Conservation (phyloP, 306 rosid genomes). For the Chamaecrista fasciculata region DNA sequence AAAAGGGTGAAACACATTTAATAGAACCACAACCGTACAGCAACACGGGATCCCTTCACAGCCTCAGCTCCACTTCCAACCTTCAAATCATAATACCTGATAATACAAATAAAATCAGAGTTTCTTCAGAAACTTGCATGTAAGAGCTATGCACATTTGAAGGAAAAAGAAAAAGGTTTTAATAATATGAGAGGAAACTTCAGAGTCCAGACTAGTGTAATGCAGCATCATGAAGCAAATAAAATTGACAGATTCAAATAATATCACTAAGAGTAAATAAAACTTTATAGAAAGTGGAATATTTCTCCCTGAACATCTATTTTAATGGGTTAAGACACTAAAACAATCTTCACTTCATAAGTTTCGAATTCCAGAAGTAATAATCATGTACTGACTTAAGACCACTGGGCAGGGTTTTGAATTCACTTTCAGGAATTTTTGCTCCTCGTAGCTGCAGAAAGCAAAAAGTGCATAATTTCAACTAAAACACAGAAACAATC, state of each 20-base stretch:
- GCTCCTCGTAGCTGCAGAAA: conserved; percentile 38
- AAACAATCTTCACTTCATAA: neutral
- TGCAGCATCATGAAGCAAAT: neutral
- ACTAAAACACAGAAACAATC: conserved; percentile 10
- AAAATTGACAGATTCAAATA: conserved; percentile 8
- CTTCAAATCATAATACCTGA: conserved; percentile 96
- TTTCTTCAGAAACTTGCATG: conserved; percentile 23
- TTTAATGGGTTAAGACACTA: conserved; percentile 1
- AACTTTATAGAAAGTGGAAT: neutral
- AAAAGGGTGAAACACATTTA: conserved; percentile 39
- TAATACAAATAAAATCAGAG: conserved; percentile 18
- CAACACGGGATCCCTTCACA: conserved; percentile 92
- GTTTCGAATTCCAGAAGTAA: conserved; percentile 22
- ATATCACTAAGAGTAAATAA: neutral
- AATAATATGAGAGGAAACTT: conserved; percentile 5
- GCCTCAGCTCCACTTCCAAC: conserved; percentile 87
- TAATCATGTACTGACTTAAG: conserved; percentile 64
- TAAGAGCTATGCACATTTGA: conserved; percentile 10
- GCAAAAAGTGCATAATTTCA: conserved; percentile 1
- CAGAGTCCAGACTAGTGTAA: neutral
- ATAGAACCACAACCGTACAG: conserved; percentile 86
- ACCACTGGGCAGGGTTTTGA: conserved; percentile 78
- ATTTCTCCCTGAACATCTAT: neutral
- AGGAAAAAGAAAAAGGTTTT: conserved; percentile 9
- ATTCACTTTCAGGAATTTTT: conserved; percentile 91